Evolutionary conservation across 352 stramenopile genomes (phyloP).

Genomic region (Globisporangium mamillatum): DNA sequence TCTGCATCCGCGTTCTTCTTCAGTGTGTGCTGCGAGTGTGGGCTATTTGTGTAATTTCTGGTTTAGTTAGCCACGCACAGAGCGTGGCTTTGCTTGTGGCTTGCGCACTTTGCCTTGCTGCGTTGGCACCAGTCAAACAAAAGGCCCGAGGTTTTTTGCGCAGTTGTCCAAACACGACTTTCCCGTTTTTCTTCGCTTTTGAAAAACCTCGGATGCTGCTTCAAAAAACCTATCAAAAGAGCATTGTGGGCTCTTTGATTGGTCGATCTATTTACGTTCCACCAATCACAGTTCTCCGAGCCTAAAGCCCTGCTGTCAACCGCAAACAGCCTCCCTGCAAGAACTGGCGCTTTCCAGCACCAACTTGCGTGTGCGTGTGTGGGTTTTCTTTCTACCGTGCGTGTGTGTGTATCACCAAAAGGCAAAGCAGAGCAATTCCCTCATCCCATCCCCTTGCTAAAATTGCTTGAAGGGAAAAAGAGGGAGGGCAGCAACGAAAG

Average conservation of each 20-base stretch:
- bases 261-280: constrained; percentile 19
- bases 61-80: too few relatives aligned
- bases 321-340: constrained; percentile 15
- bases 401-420: background rate
- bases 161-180: constrained; percentile 10
- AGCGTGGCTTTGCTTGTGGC: too few relatives aligned
- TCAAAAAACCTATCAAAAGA: constrained; percentile 26
- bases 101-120: background rate
- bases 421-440: background rate
- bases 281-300: constrained; percentile 33
- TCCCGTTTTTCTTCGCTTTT: constrained; percentile 11
- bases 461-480: background rate
- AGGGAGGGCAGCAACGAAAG: constrained; percentile 9
- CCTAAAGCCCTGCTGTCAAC: constrained; percentile 4
- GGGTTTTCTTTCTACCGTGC: constrained; percentile 6
- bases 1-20: too few relatives aligned
- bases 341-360: constrained; percentile 34
- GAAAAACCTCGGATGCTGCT: too few relatives aligned
- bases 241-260: constrained; percentile 21
- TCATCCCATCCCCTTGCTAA: constrained; percentile 5
- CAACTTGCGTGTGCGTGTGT: constrained; percentile 2
- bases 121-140: constrained; percentile 1
- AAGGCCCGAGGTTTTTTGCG: constrained; percentile 14
- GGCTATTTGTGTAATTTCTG: too few relatives aligned
- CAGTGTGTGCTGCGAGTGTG: too few relatives aligned